phyloP scores from a whole-genome alignment of 2,329 filamentous ascomycete species.

The Lachnellula subtilissima region DNA sequence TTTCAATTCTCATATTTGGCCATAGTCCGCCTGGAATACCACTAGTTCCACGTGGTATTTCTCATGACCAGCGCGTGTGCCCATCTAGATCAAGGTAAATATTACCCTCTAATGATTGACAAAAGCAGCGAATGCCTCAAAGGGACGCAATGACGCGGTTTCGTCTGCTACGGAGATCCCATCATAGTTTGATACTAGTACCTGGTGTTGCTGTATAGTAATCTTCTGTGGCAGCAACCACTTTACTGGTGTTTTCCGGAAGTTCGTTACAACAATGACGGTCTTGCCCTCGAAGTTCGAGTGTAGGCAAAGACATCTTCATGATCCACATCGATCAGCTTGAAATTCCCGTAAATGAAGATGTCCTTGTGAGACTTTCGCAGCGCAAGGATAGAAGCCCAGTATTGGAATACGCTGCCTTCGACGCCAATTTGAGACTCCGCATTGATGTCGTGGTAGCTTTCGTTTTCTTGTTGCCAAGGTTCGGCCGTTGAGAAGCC shows the following conservation, averaged over 20 bases:
- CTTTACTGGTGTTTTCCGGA: slow-evolving; percentile 10
- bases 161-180: background rate
- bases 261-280: slow-evolving; percentile 21
- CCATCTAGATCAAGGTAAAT: too few relatives aligned
- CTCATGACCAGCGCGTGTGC: too few relatives aligned
- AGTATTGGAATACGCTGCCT: slow-evolving; percentile 56
- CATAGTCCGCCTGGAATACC: too few relatives aligned
- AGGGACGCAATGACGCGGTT: slow-evolving; percentile 11
- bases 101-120: slow-evolving; percentile 1
- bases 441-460: slow-evolving; percentile 59
- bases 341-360: slow-evolving; percentile 64
- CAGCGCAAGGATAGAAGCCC: slow-evolving; percentile 52
- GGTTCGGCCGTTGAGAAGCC: slow-evolving; percentile 59
- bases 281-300: slow-evolving; percentile 12
- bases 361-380: slow-evolving; percentile 58
- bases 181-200: slow-evolving; percentile 18
- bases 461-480: slow-evolving; percentile 68
- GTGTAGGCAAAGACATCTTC: slow-evolving; percentile 52
- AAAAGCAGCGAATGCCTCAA: slow-evolving; percentile 20
- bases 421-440: slow-evolving; percentile 44
- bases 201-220: background rate
- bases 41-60: too few relatives aligned
- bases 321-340: slow-evolving; percentile 45
- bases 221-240: slow-evolving; percentile 15
- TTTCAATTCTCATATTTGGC: too few relatives aligned